phyloP scores from a whole-genome alignment of 148 eudicot genomes.

The Polygonum aviculare region DNA sequence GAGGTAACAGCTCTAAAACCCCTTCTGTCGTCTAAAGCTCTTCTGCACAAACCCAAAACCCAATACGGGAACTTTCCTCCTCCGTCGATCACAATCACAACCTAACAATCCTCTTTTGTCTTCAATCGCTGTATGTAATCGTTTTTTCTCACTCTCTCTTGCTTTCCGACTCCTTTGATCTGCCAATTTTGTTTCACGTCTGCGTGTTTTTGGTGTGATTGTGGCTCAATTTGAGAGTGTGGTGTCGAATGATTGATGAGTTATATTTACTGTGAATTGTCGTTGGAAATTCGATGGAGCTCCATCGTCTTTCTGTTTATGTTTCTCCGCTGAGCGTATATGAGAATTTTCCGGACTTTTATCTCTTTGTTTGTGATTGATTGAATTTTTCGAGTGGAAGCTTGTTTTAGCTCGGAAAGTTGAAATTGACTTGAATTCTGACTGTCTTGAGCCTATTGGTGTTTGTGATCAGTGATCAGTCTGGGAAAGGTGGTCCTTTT shows the following conservation, averaged over 20 bases:
- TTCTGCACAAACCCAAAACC: neutral
- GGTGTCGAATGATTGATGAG: neutral
- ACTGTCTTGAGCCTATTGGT: neutral
- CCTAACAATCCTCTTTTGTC: neutral
- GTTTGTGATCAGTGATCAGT: neutral
- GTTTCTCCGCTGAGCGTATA: neutral
- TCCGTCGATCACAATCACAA: neutral
- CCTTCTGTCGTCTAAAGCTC: neutral
- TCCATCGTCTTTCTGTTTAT: neutral
- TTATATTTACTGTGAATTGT: neutral
- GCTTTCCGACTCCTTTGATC: neutral
- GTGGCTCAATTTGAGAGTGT: neutral
- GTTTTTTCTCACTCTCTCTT: neutral
- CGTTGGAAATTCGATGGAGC: neutral
- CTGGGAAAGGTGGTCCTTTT: neutral
- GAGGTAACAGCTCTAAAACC: neutral
- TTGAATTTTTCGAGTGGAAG: neutral
- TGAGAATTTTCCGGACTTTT: neutral
- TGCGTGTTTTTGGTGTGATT: neutral
- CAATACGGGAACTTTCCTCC: neutral
- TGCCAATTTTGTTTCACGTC: neutral
- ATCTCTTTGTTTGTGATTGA: neutral
- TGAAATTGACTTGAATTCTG: neutral
- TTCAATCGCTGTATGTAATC: neutral
- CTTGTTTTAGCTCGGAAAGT: neutral